Conservation (phyloP, 177 flowering plant species). For the Vitis hybrid region DNA sequence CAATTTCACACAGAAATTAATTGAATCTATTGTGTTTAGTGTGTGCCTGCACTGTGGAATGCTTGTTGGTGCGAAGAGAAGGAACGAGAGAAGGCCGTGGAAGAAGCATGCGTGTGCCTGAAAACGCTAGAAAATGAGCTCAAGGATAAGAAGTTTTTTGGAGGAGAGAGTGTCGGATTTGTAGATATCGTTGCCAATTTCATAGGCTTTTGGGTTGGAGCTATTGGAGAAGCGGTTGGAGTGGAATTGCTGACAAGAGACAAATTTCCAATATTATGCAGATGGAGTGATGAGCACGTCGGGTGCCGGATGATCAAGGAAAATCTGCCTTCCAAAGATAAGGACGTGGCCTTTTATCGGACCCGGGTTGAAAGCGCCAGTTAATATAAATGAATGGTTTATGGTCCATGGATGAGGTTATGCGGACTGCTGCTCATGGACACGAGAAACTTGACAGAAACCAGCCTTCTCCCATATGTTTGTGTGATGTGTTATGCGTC, state of each 20-base stretch:
- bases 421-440: no score
- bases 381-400: no score
- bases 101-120: constrained; percentile 21
- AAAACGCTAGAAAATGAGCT: constrained; percentile 28
- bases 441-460: no score
- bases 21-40: constrained; percentile 4
- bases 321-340: constrained; percentile 23
- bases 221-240: constrained; percentile 15
- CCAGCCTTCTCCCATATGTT: no score
- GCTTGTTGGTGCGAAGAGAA: constrained; percentile 17
- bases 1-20: background rate
- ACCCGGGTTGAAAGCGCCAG: no score
- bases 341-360: background rate
- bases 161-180: constrained; percentile 26
- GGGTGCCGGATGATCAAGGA: constrained; percentile 12
- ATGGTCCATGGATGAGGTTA: no score
- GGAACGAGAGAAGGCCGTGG: constrained; percentile 22
- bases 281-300: constrained; percentile 22
- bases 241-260: constrained; percentile 15
- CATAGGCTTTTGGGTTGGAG: constrained; percentile 16
- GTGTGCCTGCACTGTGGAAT: constrained; percentile 14
- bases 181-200: constrained; percentile 27
- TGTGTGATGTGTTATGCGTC: no score
- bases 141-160: constrained; percentile 24
- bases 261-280: constrained; percentile 18